Percentiles rank a stretch among this genome's conserved stretches.
phyloP scores from a whole-genome alignment of 768 basidiomycete species.

The Phylloporus sp. region DNA sequence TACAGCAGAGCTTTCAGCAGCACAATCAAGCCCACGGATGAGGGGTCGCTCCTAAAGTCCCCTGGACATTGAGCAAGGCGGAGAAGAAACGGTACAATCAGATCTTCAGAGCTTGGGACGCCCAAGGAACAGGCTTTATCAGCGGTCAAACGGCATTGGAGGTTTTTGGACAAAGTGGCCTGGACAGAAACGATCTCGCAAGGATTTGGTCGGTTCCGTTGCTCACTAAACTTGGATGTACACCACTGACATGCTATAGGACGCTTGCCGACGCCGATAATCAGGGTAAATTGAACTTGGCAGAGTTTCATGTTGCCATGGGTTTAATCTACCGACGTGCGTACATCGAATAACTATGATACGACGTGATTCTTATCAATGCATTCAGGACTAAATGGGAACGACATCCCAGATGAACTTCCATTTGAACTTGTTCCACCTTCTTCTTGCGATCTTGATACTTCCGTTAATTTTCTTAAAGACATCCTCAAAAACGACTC shows the following conservation, averaged over 20 bases:
- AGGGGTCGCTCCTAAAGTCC: constrained; percentile 59
- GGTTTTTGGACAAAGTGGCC: too few species aligned
- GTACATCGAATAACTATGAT: constrained; percentile 31
- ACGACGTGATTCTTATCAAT: neutral
- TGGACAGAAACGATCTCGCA: constrained; percentile 89
- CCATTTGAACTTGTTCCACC: too few species aligned
- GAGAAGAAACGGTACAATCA: too few species aligned
- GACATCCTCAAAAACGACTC: constrained; percentile 84
- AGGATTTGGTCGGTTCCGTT: constrained; percentile 73
- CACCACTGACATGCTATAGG: constrained; percentile 42
- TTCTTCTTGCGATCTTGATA: constrained; percentile 83
- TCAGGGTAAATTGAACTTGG: constrained; percentile 90
- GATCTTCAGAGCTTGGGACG: constrained; percentile 92
- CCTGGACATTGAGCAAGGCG: constrained; percentile 84
- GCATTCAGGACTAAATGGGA: constrained; percentile 81
- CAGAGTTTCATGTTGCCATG: constrained; percentile 99
- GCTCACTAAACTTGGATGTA: neutral
- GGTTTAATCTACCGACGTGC: constrained; percentile 92
- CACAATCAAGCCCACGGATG: constrained; percentile 75
- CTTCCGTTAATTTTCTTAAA: constrained; percentile 85
- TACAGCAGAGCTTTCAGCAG: constrained; percentile 86
- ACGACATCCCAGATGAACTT: constrained; percentile 79
- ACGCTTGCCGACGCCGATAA: constrained; percentile 91
- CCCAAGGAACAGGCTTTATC: constrained; percentile 77
- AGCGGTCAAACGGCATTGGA: constrained; percentile 78